Base-by-base conservation (phyloP, 2,329 filamentous ascomycete species). In the Ceratocystis smalleyi region DNA sequence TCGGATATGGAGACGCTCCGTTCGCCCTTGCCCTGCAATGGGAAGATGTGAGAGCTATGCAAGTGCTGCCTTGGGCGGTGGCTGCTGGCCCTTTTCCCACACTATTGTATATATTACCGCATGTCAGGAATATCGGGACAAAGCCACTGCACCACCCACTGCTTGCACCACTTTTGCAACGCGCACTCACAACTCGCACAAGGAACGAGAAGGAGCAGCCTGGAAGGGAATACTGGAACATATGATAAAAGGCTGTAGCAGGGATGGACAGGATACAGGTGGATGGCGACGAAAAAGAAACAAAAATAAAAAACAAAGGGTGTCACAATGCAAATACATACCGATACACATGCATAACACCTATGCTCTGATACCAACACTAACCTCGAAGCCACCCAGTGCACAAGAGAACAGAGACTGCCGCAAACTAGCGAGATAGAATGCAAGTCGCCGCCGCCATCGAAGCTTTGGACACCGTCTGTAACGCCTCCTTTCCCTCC, bases 371-470 rank as follows among this genome's bases (percentile, higher is more conserved):
- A 40, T 22, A 47, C 17, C 45, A 47, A 24, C 32, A 43, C 43
- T 22, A 47, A 15, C 8, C 47, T 54, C 61, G 35, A 61, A 64
- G 63, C 63, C 57, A 61, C 43, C 22, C 43, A 45, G 19, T 17
- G 32, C 15, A 64, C 57, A 61, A 61, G 59, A 35, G 35, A 51
- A n/a, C 47, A 45, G 54, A 45, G 43, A 22, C 59, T 60, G 57
- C 19, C 6, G 57, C 27, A 43, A 43, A 64, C 63, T 64, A 61
- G 63, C 57, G 63, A 64, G 54, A 64, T 61, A 59, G 63, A 64
- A 64, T 54, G 63, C 24, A 45, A 43, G 61, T 49, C 43, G 61
- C 43, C 47, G 47, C 61, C 43, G 24, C 59, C 35, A 61, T 61
- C 59, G 19, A 61, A 47, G 59, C 40, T 61, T 61, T 61, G 30